Percentiles rank a stretch among this genome's conserved stretches.
These are phyloP conservation scores for Podila clonocystis DNA, from an alignment of 192 early-diverging fungal species.

Conservation along the genomic window DNA sequence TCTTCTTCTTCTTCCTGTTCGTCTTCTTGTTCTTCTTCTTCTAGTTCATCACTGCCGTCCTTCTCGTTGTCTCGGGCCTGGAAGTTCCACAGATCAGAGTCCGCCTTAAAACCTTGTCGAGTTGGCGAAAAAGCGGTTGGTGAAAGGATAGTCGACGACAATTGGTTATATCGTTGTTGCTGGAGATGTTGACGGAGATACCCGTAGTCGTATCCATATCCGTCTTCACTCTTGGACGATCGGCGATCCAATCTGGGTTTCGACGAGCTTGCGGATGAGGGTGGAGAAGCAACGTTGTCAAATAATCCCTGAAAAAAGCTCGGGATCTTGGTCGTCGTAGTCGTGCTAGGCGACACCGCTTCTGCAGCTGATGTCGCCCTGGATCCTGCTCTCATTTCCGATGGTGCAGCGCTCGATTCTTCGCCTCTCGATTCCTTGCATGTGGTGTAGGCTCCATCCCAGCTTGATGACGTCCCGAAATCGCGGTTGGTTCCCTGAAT, in stretches of 20 bases:
- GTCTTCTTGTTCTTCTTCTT: conserved; percentile 2
- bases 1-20: background rate
- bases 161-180: background rate
- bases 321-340: background rate
- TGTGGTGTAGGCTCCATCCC: background rate
- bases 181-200: background rate
- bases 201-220: background rate
- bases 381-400: background rate
- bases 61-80: background rate
- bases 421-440: background rate
- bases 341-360: background rate
- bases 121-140: background rate
- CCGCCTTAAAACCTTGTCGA: background rate
- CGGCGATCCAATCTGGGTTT: background rate
- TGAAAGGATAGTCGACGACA: background rate
- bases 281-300: background rate
- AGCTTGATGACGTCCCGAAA: background rate
- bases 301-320: background rate
- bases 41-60: background rate
- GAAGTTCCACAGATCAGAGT: background rate
- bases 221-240: conserved; percentile 1
- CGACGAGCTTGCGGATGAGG: background rate
- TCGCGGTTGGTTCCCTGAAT: background rate
- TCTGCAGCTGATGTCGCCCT: background rate
- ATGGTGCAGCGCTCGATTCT: background rate